Evolutionary conservation across 192 early-diverging fungal species (phyloP).

Genomic region (Coemansia sp.): DNA sequence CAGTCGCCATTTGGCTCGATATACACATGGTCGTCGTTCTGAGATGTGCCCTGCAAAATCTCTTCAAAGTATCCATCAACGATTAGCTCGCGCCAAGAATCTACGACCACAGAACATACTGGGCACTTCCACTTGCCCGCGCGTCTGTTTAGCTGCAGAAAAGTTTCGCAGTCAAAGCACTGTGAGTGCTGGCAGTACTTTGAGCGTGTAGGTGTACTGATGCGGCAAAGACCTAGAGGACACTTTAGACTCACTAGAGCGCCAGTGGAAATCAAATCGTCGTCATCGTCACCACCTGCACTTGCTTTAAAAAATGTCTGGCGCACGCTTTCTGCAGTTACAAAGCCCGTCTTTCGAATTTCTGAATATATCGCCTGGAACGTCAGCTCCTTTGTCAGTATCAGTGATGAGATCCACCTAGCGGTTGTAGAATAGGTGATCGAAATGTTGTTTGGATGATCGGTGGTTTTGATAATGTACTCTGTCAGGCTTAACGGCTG

Average conservation of each 20-base stretch:
- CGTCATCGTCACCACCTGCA: conserved; percentile 61
- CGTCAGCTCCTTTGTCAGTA: conserved; percentile 29
- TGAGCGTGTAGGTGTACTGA: conserved; percentile 63
- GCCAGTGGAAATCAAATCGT: conserved; percentile 64
- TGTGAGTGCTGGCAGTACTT: conserved; percentile 72
- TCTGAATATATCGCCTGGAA: conserved; percentile 22
- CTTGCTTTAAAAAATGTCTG: conserved; percentile 28
- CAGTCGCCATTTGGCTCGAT: conserved; percentile 41
- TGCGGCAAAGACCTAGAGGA: conserved; percentile 70
- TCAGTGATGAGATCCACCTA: conserved; percentile 16
- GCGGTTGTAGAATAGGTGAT: conserved; percentile 20
- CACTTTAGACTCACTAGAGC: conserved; percentile 71
- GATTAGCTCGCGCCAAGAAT: conserved; percentile 59
- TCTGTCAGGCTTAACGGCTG: conserved; percentile 27
- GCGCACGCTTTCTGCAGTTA: conserved; percentile 31
- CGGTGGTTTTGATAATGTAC: conserved; percentile 10
- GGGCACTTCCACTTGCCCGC: conserved; percentile 73
- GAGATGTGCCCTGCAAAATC: conserved; percentile 33
- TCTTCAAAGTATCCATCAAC: conserved; percentile 66
- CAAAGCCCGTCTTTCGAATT: conserved; percentile 18
- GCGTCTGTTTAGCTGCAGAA: conserved; percentile 70
- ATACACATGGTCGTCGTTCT: conserved; percentile 40
- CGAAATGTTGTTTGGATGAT: conserved; percentile 18
- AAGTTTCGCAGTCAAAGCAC: conserved; percentile 78
- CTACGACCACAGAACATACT: conserved; percentile 63